These are phyloP conservation scores for Gonapodya prolifera DNA, from an alignment of 192 early-diverging fungal genomes.

Conservation along the genomic window DNA sequence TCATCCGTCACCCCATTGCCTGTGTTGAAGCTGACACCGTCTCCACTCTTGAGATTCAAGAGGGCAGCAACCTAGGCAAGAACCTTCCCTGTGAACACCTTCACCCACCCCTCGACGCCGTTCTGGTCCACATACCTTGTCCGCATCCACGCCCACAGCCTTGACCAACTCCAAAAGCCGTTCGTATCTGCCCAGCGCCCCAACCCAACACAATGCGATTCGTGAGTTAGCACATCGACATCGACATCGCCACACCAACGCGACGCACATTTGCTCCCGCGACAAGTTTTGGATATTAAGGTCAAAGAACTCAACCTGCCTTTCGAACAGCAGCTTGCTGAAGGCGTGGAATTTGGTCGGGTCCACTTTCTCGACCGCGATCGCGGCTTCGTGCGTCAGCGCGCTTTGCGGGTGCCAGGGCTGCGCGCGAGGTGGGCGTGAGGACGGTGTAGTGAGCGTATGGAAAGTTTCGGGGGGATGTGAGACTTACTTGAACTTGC, in stretches of 20 bases:
- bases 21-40: constrained; percentile 26
- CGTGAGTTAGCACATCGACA: too few species aligned
- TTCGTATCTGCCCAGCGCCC: too few species aligned
- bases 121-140: too few species aligned
- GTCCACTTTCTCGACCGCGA: constrained; percentile 53
- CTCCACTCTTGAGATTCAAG: constrained; percentile 24
- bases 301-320: constrained; percentile 33
- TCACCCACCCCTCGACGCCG: too few species aligned
- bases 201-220: too few species aligned
- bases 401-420: constrained; percentile 71
- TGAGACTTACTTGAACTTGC: constrained; percentile 53
- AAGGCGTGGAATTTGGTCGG: constrained; percentile 35
- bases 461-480: background rate
- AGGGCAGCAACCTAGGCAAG: constrained; percentile 26
- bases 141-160: background rate
- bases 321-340: constrained; percentile 39
- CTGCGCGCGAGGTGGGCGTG: background rate
- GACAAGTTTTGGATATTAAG: background rate
- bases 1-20: constrained; percentile 59
- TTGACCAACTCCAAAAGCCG: background rate
- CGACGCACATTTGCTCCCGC: background rate
- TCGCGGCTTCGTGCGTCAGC: constrained; percentile 57
- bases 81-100: too few species aligned
- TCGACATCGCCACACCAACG: too few species aligned
- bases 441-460: background rate